A percentile compares a stretch with the other conserved stretches of the same genome.
These are phyloP conservation scores for Fomitopsis betulina DNA, from an alignment of 1,284 basidiomycete genomes.

Conservation along the genomic window DNA sequence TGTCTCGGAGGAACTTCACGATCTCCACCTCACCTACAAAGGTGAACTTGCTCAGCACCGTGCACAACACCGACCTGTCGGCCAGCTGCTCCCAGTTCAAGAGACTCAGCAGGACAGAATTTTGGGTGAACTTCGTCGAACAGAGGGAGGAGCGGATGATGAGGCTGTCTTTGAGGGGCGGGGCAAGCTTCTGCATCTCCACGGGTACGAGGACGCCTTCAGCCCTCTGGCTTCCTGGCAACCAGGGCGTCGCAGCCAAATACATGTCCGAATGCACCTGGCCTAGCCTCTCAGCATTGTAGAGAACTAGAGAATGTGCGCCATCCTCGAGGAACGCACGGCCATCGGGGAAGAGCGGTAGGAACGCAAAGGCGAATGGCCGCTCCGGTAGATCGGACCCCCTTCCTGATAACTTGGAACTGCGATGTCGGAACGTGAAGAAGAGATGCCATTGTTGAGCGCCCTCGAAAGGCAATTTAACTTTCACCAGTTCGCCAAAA, in stretches of 20 bases:
- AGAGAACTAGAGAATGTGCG: conserved; percentile 80
- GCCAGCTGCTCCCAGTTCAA: conserved; percentile 78
- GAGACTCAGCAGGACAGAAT: conserved; percentile 79
- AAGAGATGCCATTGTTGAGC: conserved; percentile 87
- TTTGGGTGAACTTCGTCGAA: conserved; percentile 92
- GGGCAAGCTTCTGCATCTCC: conserved; percentile 62
- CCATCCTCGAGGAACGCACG: conserved; percentile 89
- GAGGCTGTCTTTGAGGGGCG: conserved; percentile 75
- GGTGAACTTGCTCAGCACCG: conserved; percentile 81
- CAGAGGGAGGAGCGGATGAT: conserved; percentile 87
- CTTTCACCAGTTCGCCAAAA: conserved; percentile 91
- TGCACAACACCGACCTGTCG: conserved; percentile 66
- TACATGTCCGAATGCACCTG: conserved; percentile 68
- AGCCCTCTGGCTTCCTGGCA: conserved; percentile 47
- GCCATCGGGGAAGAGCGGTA: conserved; percentile 81
- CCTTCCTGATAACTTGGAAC: conserved; percentile 38
- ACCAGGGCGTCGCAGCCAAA: conserved; percentile 59
- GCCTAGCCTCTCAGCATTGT: conserved; percentile 67
- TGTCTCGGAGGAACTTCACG: conserved; percentile 89
- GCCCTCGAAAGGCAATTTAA: conserved; percentile 69
- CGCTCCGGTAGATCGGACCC: conserved; percentile 48
- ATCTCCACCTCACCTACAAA: conserved; percentile 93
- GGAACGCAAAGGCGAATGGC: conserved; percentile 90
- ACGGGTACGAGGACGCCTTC: conserved; percentile 58
- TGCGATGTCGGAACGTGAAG: conserved; percentile 88